Evolutionary conservation across 2,329 filamentous ascomycete species (phyloP).

Genomic region (Tolypocladium sp.): DNA sequence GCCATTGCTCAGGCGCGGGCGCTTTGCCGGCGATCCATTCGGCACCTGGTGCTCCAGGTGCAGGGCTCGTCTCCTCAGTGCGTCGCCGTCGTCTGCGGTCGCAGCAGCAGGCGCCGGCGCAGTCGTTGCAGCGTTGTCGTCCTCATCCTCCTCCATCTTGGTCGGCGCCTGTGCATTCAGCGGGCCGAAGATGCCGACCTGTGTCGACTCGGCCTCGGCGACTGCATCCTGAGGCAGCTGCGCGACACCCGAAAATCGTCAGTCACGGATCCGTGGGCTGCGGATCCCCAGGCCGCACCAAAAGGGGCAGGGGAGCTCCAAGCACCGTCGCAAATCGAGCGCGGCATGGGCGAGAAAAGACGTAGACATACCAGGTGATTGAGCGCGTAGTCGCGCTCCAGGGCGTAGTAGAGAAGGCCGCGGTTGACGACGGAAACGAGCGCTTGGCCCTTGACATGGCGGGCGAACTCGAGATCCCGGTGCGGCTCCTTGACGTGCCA

Average conservation of each 20-base stretch:
- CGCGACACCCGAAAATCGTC: slow-evolving; percentile 8
- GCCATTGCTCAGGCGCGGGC: slow-evolving; percentile 52
- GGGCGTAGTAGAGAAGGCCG: slow-evolving; percentile 51
- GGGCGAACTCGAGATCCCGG: slow-evolving; percentile 53
- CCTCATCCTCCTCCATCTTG: slow-evolving; percentile 27
- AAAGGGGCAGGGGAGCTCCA: not conserved
- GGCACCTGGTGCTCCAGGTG: slow-evolving; percentile 28
- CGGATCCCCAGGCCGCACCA: not conserved
- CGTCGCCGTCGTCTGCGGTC: slow-evolving; percentile 25
- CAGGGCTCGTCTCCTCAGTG: slow-evolving; percentile 41
- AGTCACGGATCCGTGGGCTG: slow-evolving; percentile 1
- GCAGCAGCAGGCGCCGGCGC: not conserved
- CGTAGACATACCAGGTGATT: slow-evolving; percentile 34
- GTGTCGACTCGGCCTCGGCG: slow-evolving; percentile 35
- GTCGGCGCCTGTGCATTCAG: slow-evolving; percentile 35
- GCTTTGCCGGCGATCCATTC: slow-evolving; percentile 50
- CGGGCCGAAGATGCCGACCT: slow-evolving; percentile 49
- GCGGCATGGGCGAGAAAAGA: not conserved
- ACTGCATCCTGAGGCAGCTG: slow-evolving; percentile 40
- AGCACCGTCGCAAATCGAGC: not conserved
- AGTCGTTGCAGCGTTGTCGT: slow-evolving; percentile 18
- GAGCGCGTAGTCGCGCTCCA: slow-evolving; percentile 45
- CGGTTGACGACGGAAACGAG: slow-evolving; percentile 55
- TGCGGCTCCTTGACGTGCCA: slow-evolving; percentile 56
- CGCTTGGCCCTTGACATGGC: slow-evolving; percentile 55